phyloP scores from a whole-genome alignment of 225 moss, liverwort and hornwort species.

The Physcomitrellopsis africana region DNA sequence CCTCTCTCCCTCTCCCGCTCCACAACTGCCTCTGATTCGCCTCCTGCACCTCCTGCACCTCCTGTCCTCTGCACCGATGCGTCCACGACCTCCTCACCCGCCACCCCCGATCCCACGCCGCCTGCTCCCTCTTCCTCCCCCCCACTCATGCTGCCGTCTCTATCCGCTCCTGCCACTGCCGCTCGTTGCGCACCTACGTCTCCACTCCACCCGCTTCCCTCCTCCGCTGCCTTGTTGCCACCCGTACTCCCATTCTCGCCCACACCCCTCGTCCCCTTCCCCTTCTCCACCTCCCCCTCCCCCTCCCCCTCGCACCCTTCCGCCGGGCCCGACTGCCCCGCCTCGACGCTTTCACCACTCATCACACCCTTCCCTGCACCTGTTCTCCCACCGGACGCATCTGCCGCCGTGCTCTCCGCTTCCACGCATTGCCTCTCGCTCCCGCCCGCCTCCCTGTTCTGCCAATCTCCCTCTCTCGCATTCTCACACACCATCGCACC shows the following conservation, averaged over 20 bases:
- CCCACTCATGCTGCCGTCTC: conserved; percentile 17
- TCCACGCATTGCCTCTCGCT: background rate
- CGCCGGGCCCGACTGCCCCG: conserved; percentile 30
- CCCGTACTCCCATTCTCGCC: conserved; percentile 35
- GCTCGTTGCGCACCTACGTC: conserved; percentile 34
- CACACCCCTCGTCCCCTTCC: conserved; percentile 28
- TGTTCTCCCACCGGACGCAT: conserved; percentile 25
- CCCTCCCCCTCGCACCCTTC: conserved; percentile 31
- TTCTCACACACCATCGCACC: conserved; percentile 20
- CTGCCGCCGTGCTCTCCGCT: background rate
- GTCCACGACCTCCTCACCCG: conserved; percentile 8
- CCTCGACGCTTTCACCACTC: conserved; percentile 19
- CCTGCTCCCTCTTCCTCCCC: conserved; percentile 30
- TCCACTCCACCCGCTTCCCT: conserved; percentile 29
- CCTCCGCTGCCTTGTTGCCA: conserved; percentile 22
- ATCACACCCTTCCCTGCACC: conserved; percentile 21
- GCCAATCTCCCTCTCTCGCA: background rate
- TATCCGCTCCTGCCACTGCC: conserved; percentile 25
- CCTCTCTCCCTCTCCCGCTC: conserved; percentile 20
- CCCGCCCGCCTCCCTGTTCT: background rate
- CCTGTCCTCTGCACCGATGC: conserved; percentile 23
- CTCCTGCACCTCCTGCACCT: conserved; percentile 32
- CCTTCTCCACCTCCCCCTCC: conserved; percentile 26
- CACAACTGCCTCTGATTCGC: conserved; percentile 30
- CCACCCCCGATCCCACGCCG: conserved; percentile 18